phyloP scores from a whole-genome alignment of 2,329 filamentous ascomycete species.

The Torrubiella hemipterigena region DNA sequence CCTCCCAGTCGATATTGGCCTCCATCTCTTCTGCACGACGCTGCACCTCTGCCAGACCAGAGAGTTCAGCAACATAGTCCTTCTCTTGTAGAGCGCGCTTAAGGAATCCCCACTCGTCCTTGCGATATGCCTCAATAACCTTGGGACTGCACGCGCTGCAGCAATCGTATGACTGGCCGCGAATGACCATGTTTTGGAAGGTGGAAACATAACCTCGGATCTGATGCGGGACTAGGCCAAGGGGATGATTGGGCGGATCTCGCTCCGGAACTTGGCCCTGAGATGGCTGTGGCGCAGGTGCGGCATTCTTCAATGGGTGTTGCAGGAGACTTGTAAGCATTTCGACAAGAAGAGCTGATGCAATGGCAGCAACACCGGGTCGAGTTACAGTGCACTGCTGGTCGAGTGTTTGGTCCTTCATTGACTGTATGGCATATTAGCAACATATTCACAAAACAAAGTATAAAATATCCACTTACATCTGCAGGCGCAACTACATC shows the following conservation, averaged over 20 bases:
- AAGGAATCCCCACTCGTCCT: constrained; percentile 65
- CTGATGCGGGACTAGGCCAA: constrained; percentile 66
- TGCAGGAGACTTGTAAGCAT: constrained; percentile 79
- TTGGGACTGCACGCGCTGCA: constrained; percentile 70
- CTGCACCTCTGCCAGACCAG: constrained; percentile 62
- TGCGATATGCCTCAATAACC: constrained; percentile 55
- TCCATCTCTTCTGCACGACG: constrained; percentile 39
- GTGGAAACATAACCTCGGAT: constrained; percentile 66
- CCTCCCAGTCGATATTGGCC: constrained; percentile 48
- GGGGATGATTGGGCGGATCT: constrained; percentile 45
- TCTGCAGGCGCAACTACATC: constrained; percentile 91
- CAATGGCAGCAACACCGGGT: constrained; percentile 83
- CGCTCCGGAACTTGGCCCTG: constrained; percentile 33
- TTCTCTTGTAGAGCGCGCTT: constrained; percentile 61
- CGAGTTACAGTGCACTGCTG: constrained; percentile 97
- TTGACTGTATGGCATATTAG: constrained; percentile 44
- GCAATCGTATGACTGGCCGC: constrained; percentile 63
- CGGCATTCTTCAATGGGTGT: constrained; percentile 60
- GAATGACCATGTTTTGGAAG: constrained; percentile 63
- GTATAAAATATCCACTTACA: constrained; percentile 54
- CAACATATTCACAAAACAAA: too few species aligned
- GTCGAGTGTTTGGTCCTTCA: constrained; percentile 90
- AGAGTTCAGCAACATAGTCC: constrained; percentile 68
- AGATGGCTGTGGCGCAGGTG: constrained; percentile 39
- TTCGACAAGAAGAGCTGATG: constrained; percentile 83